phyloP scores from a whole-genome alignment of 345 rosid species.

The Camelina laxa region DNA sequence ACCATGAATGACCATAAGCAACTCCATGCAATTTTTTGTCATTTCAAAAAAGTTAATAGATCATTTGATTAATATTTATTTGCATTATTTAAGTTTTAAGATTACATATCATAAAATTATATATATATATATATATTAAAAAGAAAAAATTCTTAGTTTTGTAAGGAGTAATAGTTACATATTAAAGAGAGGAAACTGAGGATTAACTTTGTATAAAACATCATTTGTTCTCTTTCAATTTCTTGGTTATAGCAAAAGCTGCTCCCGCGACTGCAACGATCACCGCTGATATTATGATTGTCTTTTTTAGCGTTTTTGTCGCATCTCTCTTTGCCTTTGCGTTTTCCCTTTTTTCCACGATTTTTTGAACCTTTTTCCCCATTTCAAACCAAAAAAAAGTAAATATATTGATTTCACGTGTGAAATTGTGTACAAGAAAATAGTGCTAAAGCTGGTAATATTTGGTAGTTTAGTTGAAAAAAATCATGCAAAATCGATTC shows the following conservation, averaged over 20 bases:
- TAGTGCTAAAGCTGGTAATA: background rate
- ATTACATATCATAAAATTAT: background rate
- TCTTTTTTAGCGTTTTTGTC: conserved; percentile 48
- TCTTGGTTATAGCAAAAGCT: conserved; percentile 53
- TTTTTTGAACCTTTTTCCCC: conserved; percentile 31
- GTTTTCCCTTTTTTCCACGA: conserved; percentile 29
- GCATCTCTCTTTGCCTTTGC: conserved; percentile 43
- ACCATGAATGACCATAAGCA: too few relatives aligned
- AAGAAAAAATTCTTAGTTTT: background rate
- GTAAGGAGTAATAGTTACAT: conserved; percentile 5
- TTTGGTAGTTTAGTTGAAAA: background rate
- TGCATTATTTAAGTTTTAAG: conserved; percentile 17
- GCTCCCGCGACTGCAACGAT: conserved; percentile 55
- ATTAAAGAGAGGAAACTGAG: conserved; percentile 11
- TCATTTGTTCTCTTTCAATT: conserved; percentile 56
- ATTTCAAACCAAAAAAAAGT: too few relatives aligned
- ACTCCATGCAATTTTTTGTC: too few relatives aligned
- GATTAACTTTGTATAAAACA: background rate
- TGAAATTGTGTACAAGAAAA: background rate
- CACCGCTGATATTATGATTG: conserved; percentile 54
- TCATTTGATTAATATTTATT: background rate
- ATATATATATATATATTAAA: too few relatives aligned
- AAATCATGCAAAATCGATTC: conserved; percentile 12
- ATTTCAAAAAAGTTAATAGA: too few relatives aligned
- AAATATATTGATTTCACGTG: background rate